These are phyloP conservation scores for Tulasnella sp. DNA, from an alignment of 768 basidiomycete genomes.

Conservation along the genomic window DNA sequence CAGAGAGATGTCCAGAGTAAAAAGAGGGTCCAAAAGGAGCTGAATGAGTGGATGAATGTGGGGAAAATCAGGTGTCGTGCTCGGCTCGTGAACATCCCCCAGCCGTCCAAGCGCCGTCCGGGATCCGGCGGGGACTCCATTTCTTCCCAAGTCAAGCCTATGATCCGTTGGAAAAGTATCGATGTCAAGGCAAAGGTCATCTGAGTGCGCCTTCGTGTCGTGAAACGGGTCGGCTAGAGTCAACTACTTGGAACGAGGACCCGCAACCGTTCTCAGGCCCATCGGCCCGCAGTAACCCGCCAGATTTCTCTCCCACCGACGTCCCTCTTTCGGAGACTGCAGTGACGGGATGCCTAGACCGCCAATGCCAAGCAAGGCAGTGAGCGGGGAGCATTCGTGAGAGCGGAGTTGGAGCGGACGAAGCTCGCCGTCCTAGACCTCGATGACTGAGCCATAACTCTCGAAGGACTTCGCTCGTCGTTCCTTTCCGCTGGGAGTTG, in stretches of 20 bases:
- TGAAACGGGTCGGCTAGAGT: neutral
- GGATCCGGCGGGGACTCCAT: neutral
- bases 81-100: neutral
- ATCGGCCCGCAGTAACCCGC: neutral
- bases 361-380: neutral
- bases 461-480: neutral
- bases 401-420: neutral
- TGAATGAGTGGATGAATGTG: neutral
- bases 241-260: neutral
- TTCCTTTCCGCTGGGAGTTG: neutral
- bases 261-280: neutral
- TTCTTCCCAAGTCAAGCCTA: neutral
- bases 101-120: neutral
- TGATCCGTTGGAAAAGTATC: neutral
- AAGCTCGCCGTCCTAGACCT: neutral
- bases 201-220: no score
- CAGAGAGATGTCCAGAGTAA: neutral
- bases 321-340: neutral
- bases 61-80: neutral
- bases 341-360: neutral
- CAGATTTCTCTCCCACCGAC: neutral
- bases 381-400: neutral
- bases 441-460: neutral
- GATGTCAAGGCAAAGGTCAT: no score
- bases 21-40: neutral